These are phyloP conservation scores for Megacollybia marginata DNA, from an alignment of 768 basidiomycete genomes.

Conservation along the genomic window DNA sequence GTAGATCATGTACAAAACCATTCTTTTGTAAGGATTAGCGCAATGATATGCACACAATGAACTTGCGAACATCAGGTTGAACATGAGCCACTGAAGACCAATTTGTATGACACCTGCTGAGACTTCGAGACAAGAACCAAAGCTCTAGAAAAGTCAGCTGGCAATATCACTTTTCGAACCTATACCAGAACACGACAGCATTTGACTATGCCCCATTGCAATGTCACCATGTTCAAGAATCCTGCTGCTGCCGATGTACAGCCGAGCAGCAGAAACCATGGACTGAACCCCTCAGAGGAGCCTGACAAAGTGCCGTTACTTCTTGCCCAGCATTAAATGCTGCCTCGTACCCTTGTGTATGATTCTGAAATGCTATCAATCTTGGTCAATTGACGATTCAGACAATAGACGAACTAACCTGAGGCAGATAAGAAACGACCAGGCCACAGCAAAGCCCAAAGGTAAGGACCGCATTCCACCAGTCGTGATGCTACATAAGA, in stretches of 20 bases:
- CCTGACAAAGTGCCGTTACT: too few species aligned
- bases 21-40: constrained; percentile 31
- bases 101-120: constrained; percentile 82
- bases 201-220: constrained; percentile 76
- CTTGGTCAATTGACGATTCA: too few species aligned
- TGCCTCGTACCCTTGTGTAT: constrained; percentile 45
- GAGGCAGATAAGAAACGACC: constrained; percentile 77
- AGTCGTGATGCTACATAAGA: constrained; percentile 56
- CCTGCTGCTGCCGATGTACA: constrained; percentile 76
- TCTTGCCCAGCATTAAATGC: too few species aligned
- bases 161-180: neutral
- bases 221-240: constrained; percentile 79
- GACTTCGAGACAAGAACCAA: constrained; percentile 69
- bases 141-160: constrained; percentile 34
- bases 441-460: constrained; percentile 63
- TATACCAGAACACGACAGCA: constrained; percentile 78
- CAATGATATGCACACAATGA: neutral
- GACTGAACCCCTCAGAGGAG: constrained; percentile 83
- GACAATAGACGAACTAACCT: constrained; percentile 36
- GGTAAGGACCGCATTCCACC: constrained; percentile 60
- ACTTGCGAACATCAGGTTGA: constrained; percentile 69
- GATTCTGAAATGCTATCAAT: constrained; percentile 66
- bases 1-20: constrained; percentile 88
- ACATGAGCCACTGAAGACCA: constrained; percentile 75
- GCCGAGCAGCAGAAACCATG: constrained; percentile 86